These are phyloP conservation scores for Dendrothele bispora DNA, from an alignment of 768 basidiomycete species.

Conservation along the genomic window DNA sequence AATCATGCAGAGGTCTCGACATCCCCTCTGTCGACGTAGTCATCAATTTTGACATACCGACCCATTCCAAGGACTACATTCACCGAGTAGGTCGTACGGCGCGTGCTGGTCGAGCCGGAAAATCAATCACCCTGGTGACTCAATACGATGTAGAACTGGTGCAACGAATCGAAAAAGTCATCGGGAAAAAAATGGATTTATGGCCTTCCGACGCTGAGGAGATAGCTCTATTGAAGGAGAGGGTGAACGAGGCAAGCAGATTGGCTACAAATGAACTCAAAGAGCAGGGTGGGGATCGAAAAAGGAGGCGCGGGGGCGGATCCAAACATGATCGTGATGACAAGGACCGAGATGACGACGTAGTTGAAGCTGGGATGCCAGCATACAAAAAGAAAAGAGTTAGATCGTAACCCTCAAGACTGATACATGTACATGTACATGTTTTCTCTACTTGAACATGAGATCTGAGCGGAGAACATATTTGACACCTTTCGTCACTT, in stretches of 20 bases:
- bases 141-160: constrained; percentile 98
- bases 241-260: constrained; percentile 80
- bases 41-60: constrained; percentile 97
- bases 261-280: constrained; percentile 7
- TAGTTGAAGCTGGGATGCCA: constrained; percentile 91
- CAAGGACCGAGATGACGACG: constrained; percentile 89
- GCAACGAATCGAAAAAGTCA: constrained; percentile 91
- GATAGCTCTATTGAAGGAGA: constrained; percentile 80
- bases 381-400: constrained; percentile 2
- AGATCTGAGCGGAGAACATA: constrained; percentile 74
- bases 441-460: constrained; percentile 55
- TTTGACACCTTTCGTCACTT: constrained; percentile 61
- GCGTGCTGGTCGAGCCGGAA: constrained; percentile 95
- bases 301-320: constrained; percentile 75
- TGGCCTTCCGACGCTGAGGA: constrained; percentile 90
- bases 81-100: constrained; percentile 98
- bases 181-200: constrained; percentile 88
- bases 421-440: background rate
- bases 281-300: constrained; percentile 60
- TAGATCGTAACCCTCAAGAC: too few species aligned
- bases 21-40: constrained; percentile 98
- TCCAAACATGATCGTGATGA: constrained; percentile 78
- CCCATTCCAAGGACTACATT: constrained; percentile 98
- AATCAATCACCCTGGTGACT: constrained; percentile 95
- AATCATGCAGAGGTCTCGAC: too few species aligned